phyloP scores from a whole-genome alignment of 2,329 filamentous ascomycete genomes.

The Curvularia sp. region DNA sequence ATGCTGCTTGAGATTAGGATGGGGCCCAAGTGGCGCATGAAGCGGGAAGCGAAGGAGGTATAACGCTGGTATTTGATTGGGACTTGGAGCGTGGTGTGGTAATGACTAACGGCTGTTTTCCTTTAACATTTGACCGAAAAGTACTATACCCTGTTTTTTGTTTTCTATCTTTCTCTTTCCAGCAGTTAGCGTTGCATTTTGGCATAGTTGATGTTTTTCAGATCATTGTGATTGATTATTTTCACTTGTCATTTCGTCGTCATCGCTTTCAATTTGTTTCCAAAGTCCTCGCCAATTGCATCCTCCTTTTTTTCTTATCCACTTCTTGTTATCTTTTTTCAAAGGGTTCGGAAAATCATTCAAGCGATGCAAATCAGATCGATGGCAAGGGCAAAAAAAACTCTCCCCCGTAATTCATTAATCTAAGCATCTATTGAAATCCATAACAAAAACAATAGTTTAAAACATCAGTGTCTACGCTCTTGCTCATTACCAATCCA shows the following conservation, averaged over 20 bases:
- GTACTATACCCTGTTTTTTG: conserved; percentile 13
- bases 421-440: neutral
- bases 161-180: neutral
- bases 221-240: neutral
- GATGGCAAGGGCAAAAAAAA: neutral
- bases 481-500: neutral
- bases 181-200: conserved; percentile 3
- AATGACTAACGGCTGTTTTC: conserved; percentile 2
- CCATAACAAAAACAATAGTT: neutral
- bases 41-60: conserved; percentile 29
- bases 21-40: conserved; percentile 34
- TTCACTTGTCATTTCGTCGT: too few relatives aligned
- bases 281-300: neutral
- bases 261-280: too few relatives aligned
- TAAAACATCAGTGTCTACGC: neutral
- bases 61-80: conserved; percentile 5
- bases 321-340: neutral
- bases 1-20: conserved; percentile 41
- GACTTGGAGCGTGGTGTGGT: neutral
- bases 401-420: neutral
- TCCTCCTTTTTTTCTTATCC: neutral
- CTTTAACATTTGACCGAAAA: conserved; percentile 2
- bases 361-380: neutral
- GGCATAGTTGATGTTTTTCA: neutral
- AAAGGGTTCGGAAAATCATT: neutral